These are phyloP conservation scores for Penstemon barbatus DNA, from an alignment of 257 asterid species.

Conservation along the genomic window DNA sequence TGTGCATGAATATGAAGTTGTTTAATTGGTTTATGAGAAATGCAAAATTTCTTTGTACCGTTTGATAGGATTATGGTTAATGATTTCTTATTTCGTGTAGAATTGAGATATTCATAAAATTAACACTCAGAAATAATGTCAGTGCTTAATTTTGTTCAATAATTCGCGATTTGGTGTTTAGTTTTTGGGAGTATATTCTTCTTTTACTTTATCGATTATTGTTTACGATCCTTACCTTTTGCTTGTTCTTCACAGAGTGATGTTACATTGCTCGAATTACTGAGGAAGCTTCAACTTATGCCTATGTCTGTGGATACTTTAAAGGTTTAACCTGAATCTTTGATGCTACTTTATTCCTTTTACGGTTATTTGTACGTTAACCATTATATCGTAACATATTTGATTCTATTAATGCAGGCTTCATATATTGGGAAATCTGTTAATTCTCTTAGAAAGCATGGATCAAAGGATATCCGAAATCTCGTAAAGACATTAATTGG, in stretches of 20 bases:
- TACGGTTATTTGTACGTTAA: background rate
- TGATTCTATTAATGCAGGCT: constrained; percentile 39
- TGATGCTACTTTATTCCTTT: background rate
- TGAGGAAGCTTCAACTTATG: constrained; percentile 69
- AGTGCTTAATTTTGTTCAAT: background rate
- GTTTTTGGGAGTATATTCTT: too few relatives aligned
- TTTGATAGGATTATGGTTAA: too few relatives aligned
- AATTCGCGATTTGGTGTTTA: too few relatives aligned
- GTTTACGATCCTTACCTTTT: constrained; percentile 11
- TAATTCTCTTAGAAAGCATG: constrained; percentile 51
- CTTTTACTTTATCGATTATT: background rate
- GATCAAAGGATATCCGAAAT: constrained; percentile 48
- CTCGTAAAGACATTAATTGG: constrained; percentile 42
- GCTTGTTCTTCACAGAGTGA: constrained; percentile 46
- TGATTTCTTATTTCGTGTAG: too few relatives aligned
- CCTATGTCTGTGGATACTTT: constrained; percentile 59
- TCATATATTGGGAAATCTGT: constrained; percentile 65
- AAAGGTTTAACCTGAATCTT: constrained; percentile 48
- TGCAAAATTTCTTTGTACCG: too few relatives aligned
- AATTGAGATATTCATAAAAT: background rate
- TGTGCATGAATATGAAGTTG: constrained; percentile 8
- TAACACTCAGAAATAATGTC: too few relatives aligned
- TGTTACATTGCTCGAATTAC: constrained; percentile 46
- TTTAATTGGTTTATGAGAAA: constrained; percentile 13
- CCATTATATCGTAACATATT: constrained; percentile 12